Base-by-base conservation (phyloP, 108 stramenopile species). In the Aurantiochytrium sp. region DNA sequence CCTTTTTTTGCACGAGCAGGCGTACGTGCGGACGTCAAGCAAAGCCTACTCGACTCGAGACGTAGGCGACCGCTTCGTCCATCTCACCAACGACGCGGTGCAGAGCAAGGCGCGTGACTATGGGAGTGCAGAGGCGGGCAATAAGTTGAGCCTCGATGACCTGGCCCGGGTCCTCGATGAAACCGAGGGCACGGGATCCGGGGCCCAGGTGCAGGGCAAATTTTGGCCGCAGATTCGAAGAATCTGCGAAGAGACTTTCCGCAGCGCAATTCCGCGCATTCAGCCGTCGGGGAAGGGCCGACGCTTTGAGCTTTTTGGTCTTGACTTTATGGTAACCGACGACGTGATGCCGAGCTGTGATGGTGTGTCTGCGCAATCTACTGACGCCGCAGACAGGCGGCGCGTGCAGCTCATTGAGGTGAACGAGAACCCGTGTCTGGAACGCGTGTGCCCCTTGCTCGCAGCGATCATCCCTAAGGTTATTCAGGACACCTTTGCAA, bases 71-170 rank as follows among this genome's bases (percentile, higher is more conserved):
- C 55, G 86, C 17, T 34, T 45, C 10, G 55, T 86, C 8, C 89
- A 89, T 87, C 65, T 89, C 0, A 89, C 89, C 31, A 89, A 89
- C 65, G 89, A 89, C 41, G 89, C 89, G 6, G 89, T 89, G 22
- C 89, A 89, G 30, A 89, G 59, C 17, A 48, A 89, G 54, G 59
- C 39, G 8, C 31, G 50, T 10, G 39, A 27, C 10, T 89, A 89
- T 73, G 89, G 89, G 10, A 17, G 42, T 12, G 31, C 32, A 42
- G 89, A 89, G 31, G 41, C 55, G 4, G 89, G 86, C 21, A 89
- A 89, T 4, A 89, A 89, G 68, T 24, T 89, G n/a, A 68, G 50
- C 54, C 21, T 87, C 12, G 21, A 17, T 15, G 59, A 89, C 52
- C 68, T 48, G 1, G 73, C 42, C 2, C 19, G 32, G 39, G 45